Base-by-base conservation (phyloP, 306 rosid species). In the Lupinus albus region DNA sequence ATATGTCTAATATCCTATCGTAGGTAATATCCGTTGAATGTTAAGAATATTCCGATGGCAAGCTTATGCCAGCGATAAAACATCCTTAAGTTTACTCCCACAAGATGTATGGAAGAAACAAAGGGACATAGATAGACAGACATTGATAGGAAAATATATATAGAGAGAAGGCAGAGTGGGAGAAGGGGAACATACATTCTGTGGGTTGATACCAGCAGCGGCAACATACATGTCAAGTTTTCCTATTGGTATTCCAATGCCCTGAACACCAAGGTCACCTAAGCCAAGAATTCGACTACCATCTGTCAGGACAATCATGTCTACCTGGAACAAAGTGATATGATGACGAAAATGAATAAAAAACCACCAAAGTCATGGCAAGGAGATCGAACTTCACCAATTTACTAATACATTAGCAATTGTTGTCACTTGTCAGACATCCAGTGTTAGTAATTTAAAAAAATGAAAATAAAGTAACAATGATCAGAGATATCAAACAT, bases 201-300 rank as follows among this genome's bases (percentile, higher is more conserved):
- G 92, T 76, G 97, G 92, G 74, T 88, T 91, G 17, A 91, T 80
- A 25, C 97, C 97, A 68, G 97, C 97, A 54, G 97, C 97, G 58
- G 97, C 95, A 72, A 91, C 97, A 56, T 91, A 91, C 80, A 91
- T 86, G 75, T 91, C 97, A 67, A 91, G 95, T 78, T 91, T 91
- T 65, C 97, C 97, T 35, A 88, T 88, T 11, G 97, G 95, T 63
- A 91, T 91, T 84, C 88, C 97, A 53, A 91, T 91, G 53, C 97
- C 97, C 79, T 91, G 97, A 78, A 91, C 95, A 52, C 97, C 97
- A 75, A 91, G 97, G 61, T 91, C 97, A 65, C 97, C 97, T 50
- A 91, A 79, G 79, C 97, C 97, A 84, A 91, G 97, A 77, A 91
- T 86, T 64, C 97, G 97, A 67, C 97, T 91, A 56, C 97, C 97